A percentile compares a stretch with the other conserved stretches of the same genome.
Evolutionary conservation across 352 stramenopile genomes (phyloP).

Genomic region (Pythium aquatile): DNA sequence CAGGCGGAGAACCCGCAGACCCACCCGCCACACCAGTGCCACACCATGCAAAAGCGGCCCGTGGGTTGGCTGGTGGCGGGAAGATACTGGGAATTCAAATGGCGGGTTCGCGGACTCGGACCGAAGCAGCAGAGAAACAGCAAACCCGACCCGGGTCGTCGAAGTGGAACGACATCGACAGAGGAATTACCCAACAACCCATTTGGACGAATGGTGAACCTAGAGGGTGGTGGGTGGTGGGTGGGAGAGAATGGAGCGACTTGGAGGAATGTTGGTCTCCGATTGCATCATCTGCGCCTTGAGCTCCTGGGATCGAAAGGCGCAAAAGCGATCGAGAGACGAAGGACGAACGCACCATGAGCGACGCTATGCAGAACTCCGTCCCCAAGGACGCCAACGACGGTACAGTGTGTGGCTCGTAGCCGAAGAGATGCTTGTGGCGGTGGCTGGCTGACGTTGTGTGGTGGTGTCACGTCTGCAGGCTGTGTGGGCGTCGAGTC

Average conservation of each 20-base stretch:
- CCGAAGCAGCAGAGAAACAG: not conserved
- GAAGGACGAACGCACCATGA: slow-evolving; percentile 18
- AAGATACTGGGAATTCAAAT: not conserved
- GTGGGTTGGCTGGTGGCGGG: slow-evolving; percentile 1
- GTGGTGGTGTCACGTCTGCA: slow-evolving; percentile 1
- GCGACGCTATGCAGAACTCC: slow-evolving; percentile 36
- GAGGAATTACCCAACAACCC: slow-evolving; percentile 18
- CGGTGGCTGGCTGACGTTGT: not conserved
- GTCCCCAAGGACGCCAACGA: slow-evolving; percentile 69
- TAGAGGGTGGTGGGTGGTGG: slow-evolving; percentile 16
- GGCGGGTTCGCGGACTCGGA: not conserved
- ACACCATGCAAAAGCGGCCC: slow-evolving; percentile 20
- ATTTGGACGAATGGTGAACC: not conserved
- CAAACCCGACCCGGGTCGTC: not conserved
- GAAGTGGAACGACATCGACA: not conserved
- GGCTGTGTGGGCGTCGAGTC: slow-evolving; percentile 95
- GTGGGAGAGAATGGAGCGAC: not conserved
- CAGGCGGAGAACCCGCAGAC: not conserved
- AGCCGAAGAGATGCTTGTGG: too few relatives aligned
- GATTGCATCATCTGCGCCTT: slow-evolving; percentile 29
- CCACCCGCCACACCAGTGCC: slow-evolving; percentile 26
- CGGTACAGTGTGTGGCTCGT: slow-evolving; percentile 20
- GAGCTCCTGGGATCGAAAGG: slow-evolving; percentile 1
- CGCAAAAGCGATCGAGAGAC: slow-evolving; percentile 1
- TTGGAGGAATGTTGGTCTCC: slow-evolving; percentile 20